A percentile compares a stretch with the other conserved stretches of the same genome.
Evolutionary conservation across 371 early-diverging fungal species (phyloP).

Genomic region (Rhizomucor pusillus): DNA sequence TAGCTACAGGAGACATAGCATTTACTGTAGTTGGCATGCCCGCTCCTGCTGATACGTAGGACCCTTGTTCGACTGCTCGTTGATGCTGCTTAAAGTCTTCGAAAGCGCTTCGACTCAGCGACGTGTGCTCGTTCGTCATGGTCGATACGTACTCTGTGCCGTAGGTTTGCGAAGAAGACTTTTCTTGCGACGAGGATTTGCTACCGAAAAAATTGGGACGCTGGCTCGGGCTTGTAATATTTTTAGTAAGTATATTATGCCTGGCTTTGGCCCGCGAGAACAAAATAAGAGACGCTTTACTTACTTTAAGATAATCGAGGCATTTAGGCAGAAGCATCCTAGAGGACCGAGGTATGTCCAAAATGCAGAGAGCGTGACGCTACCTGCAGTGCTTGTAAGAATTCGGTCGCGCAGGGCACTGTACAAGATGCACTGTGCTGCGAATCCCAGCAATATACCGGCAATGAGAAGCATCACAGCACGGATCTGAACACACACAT

Average conservation of each 20-base stretch:
- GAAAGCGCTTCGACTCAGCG: conserved; percentile 10
- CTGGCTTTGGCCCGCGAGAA: background rate
- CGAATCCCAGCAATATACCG: conserved; percentile 15
- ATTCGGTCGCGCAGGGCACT: conserved; percentile 18
- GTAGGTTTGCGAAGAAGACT: conserved; percentile 1
- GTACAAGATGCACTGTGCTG: conserved; percentile 13
- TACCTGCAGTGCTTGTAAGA: conserved; percentile 14
- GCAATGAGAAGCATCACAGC: conserved; percentile 11
- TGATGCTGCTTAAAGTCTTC: conserved; percentile 12
- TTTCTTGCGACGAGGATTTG: conserved; percentile 2
- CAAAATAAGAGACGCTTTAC: background rate
- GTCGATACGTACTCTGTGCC: conserved; percentile 1
- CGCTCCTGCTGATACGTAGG: background rate
- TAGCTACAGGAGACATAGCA: background rate
- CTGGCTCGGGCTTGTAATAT: conserved; percentile 3
- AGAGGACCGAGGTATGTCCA: conserved; percentile 22
- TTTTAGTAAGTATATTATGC: background rate
- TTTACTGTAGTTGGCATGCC: background rate
- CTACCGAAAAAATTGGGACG: background rate
- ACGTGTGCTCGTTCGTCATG: conserved; percentile 4
- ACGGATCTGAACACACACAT: conserved; percentile 11
- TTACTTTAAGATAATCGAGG: conserved; percentile 20
- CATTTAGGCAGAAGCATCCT: conserved; percentile 13
- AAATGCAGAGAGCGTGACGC: conserved; percentile 11
- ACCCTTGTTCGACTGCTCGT: background rate